Percentiles rank a stretch among this genome's conserved stretches.
Evolutionary conservation across 345 rosid species (phyloP).

Genomic region (Raphanus sativus): DNA sequence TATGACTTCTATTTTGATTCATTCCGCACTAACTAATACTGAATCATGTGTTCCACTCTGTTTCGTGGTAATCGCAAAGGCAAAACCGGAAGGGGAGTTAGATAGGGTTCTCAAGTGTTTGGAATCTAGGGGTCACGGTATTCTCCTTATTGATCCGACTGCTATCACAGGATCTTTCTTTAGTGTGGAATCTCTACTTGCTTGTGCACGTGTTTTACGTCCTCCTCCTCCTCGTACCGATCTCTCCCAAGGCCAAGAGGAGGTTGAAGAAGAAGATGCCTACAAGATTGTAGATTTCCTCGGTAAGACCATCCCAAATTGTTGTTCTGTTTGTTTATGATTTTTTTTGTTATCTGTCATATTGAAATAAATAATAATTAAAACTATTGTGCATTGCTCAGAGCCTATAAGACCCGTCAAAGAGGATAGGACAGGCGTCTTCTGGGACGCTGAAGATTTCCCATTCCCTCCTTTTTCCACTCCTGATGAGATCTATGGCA

Average conservation of each 20-base stretch:
- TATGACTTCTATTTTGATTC: neutral
- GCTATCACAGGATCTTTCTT: neutral
- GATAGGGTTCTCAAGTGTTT: neutral
- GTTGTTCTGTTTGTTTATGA: neutral
- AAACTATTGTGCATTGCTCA: too few species aligned
- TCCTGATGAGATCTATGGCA: neutral
- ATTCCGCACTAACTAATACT: neutral
- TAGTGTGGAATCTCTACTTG: neutral
- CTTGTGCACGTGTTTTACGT: neutral
- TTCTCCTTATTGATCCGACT: neutral
- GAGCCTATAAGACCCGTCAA: neutral
- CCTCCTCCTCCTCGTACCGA: neutral
- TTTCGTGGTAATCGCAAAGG: neutral
- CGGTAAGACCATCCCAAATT: too few species aligned
- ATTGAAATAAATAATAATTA: too few species aligned
- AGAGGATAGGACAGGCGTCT: neutral
- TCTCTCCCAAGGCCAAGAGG: neutral
- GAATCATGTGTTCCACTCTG: neutral
- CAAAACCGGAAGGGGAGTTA: neutral
- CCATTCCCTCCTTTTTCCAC: neutral
- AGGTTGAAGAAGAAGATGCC: neutral
- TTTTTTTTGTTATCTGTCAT: neutral
- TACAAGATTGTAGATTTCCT: too few species aligned
- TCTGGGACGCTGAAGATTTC: neutral
- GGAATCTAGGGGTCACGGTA: neutral